Base-by-base conservation (phyloP, 116 monocot genomes). In the Cymodocea nodosa region DNA sequence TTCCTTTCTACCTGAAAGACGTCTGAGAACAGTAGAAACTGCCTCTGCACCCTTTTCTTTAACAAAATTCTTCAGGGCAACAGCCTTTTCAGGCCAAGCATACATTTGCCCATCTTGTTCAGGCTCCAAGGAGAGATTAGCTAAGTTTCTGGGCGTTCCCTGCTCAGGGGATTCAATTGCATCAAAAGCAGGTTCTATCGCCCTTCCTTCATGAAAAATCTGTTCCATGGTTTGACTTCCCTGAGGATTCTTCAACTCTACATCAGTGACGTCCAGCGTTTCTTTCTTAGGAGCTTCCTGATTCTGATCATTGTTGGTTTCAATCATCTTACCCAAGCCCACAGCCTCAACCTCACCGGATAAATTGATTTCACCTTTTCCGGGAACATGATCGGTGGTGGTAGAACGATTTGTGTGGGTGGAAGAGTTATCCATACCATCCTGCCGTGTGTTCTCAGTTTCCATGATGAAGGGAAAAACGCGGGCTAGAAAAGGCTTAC, bases 31-130 rank as follows among this genome's bases (percentile, higher is more conserved):
- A 62, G 51, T 86, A 37, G 94, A 82, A 73, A 94, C 84, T 50
- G 83, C 84, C 71, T 84, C 73, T 59, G 77, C 72, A 61, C 89
- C 77, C 61, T 79, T 94, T 67, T 80, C 89, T 69, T 83, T 94
- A 10, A 94, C 89, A 67, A 87, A 82, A 25, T 87, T 89, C 62
- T 78, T 87, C 15, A 94, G 50, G 3, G 86, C 82, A 74, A 72
- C 81, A 51, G 93, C 93, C 65, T 86, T 89, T 75, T 80, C 89
- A 75, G 84, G 80, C 89, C 86, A 87, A 20, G 78, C 79, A 75
- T 59, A 77, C 34, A 53, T 35, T 39, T 76, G 84, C 19, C 52
- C 65, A 19, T 82, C 82, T 14, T 74, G 60, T 22, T 82, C 74
- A 35, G 44, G 30, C n/a, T 79, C 74, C 19, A 69, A 24, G 56